These are phyloP conservation scores for Cyberlindnera galapagoensis DNA, from an alignment of 805 yeast species.

Conservation along the genomic window DNA sequence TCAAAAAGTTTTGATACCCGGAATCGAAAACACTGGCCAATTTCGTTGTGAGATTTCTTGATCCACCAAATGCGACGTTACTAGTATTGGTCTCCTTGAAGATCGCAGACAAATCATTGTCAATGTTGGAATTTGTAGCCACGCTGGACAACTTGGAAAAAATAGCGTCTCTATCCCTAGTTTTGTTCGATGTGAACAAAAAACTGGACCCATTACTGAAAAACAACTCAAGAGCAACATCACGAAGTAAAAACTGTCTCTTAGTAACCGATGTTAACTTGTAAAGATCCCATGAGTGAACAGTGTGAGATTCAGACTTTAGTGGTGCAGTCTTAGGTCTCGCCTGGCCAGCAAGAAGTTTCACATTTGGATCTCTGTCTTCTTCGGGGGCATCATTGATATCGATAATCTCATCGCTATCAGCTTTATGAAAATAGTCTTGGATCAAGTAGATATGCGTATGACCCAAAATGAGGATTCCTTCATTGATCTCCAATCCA, in stretches of 20 bases:
- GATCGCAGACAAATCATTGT: conserved; percentile 48
- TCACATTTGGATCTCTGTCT: conserved; percentile 63
- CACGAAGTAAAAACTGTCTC: conserved; percentile 69
- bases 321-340: conserved; percentile 9
- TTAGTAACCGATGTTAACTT: conserved; percentile 61
- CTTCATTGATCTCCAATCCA: conserved; percentile 74
- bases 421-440: conserved; percentile 53
- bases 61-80: conserved; percentile 27
- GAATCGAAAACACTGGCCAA: conserved; percentile 40
- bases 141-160: conserved; percentile 41
- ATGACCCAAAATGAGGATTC: conserved; percentile 64
- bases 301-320: conserved; percentile 34
- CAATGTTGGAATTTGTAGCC: conserved; percentile 45
- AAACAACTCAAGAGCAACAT: conserved; percentile 74
- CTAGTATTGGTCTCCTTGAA: conserved; percentile 38
- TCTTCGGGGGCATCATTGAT: conserved; percentile 56
- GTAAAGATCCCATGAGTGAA: conserved; percentile 53
- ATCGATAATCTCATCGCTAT: conserved; percentile 52
- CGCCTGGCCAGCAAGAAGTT: conserved; percentile 50
- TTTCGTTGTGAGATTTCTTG: conserved; percentile 33
- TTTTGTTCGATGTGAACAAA: conserved; percentile 55
- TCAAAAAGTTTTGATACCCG: conserved; percentile 28
- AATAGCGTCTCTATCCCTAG: conserved; percentile 49
- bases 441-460: conserved; percentile 62
- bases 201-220: conserved; percentile 68